These are phyloP conservation scores for Musa acuminata DNA, from an alignment of 176 grass and related monocot species.

Conservation along the genomic window DNA sequence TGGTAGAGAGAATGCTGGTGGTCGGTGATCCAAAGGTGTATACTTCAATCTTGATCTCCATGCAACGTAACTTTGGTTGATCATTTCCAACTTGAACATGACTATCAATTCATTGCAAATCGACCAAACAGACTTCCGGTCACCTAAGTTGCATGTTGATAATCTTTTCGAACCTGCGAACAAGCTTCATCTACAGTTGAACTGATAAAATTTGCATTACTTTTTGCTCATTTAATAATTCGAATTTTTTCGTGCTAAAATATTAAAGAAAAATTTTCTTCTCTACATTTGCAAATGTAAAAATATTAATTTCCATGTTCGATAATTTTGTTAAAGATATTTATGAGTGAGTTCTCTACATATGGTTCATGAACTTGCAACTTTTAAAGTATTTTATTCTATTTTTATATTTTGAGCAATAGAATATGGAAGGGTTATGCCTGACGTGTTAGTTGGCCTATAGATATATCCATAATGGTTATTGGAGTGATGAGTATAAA, in stretches of 20 bases:
- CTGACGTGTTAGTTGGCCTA: background rate
- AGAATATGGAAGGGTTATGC: too few relatives aligned
- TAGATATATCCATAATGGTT: background rate
- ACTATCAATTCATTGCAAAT: too few relatives aligned
- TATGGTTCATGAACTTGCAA: too few relatives aligned
- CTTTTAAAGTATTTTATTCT: too few relatives aligned
- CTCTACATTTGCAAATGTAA: too few relatives aligned
- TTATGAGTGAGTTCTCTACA: too few relatives aligned
- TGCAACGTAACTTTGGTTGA: background rate
- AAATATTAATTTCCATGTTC: too few relatives aligned
- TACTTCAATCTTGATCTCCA: background rate
- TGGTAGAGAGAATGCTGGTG: background rate
- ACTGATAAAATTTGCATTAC: background rate
- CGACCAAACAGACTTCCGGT: background rate
- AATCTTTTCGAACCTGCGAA: background rate
- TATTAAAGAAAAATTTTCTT: background rate
- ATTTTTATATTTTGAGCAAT: too few relatives aligned
- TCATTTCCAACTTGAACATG: too few relatives aligned
- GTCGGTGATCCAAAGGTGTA: background rate
- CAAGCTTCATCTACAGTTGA: background rate
- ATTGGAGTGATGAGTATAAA: background rate
- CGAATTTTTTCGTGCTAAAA: background rate
- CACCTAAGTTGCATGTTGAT: background rate
- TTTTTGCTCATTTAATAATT: background rate
- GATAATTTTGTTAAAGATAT: too few relatives aligned